Evolutionary conservation across 805 yeast genomes (phyloP), one percentile per base, ranked within the genome.

Genomic region (Wickerhamomyces strasburgensis): DNA sequence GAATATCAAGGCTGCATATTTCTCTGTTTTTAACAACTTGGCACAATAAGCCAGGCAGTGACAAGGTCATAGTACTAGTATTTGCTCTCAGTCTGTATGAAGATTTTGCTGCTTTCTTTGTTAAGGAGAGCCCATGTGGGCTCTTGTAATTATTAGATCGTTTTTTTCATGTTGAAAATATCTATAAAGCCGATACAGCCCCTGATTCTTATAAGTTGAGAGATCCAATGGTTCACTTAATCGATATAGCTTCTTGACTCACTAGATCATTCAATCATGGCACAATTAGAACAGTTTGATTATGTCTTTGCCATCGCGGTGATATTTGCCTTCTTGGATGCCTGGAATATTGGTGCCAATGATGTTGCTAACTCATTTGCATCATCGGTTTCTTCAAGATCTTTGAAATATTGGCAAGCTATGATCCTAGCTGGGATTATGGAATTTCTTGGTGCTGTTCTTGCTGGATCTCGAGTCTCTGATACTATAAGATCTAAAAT

Each of bases 291-390:
- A 14, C 46, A 78, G 50, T 82, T 77, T 52, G 84, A 80, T 58
- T 81, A 80, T 53, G 67, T 82, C 54, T 76, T 82, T 54, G 89
- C 86, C 14, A 69, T 80, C 42, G 75, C 75, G 29, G 69, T 80
- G 70, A 58, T 81, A 42, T 80, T 81, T 60, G 88, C 86, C 41
- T 79, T 78, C 65, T 64, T 82, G 48, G 88, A 82, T 61, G 89
- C 88, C 4, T 82, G 77, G 71, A 81, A 80, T 57, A 81, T 80
- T 48, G 89, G 89, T 35, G 90, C 89, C 21, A 82, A 83, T 53
- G 90, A 82, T 65, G 87, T 82, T 40, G 82, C 89, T 13, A 82
- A 83, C 65, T 82, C 90, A 2, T 82, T 79, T 52, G 82, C 90
- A 1, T 80, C 89, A 3, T 74, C 89, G 0, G 78, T 82, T 5